phyloP scores from a whole-genome alignment of 2,329 filamentous ascomycete genomes.

The Calonectria pteridis region DNA sequence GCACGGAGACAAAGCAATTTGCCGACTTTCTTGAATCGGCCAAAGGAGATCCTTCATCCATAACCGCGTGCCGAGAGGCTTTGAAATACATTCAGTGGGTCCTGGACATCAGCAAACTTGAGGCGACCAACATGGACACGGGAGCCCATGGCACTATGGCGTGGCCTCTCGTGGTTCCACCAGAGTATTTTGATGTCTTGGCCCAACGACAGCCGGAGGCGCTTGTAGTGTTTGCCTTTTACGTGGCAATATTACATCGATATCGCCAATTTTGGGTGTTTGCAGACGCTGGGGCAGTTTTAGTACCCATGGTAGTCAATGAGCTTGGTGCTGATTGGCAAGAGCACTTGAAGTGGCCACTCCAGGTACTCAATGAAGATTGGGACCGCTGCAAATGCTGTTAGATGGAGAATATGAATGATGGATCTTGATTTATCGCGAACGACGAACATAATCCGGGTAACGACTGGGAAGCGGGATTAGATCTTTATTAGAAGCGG shows the following conservation, averaged over 20 bases:
- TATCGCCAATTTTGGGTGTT: background rate
- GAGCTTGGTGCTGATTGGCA: background rate
- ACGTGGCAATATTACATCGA: background rate
- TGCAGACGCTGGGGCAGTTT: background rate
- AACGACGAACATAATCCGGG: background rate
- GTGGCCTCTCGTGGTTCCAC: background rate
- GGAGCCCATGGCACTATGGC: background rate
- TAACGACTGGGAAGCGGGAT: background rate
- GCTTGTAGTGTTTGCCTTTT: background rate
- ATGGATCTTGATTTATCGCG: background rate
- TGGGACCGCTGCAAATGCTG: background rate
- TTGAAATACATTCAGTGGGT: constrained; percentile 23
- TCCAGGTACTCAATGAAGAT: background rate
- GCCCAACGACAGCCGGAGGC: background rate
- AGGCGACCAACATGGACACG: background rate
- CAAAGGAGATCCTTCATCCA: background rate
- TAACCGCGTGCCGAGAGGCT: constrained; percentile 28
- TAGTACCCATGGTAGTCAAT: background rate
- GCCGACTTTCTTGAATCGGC: background rate
- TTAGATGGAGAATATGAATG: background rate
- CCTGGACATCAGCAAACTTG: background rate
- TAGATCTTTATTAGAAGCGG: background rate
- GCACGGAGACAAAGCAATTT: background rate
- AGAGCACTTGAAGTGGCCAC: background rate
- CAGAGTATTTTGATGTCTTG: background rate